Percentiles rank a stretch among this genome's conserved stretches.
Evolutionary conservation across 148 eudicot genomes (phyloP).

Genomic region (Gaultheria prostrata): DNA sequence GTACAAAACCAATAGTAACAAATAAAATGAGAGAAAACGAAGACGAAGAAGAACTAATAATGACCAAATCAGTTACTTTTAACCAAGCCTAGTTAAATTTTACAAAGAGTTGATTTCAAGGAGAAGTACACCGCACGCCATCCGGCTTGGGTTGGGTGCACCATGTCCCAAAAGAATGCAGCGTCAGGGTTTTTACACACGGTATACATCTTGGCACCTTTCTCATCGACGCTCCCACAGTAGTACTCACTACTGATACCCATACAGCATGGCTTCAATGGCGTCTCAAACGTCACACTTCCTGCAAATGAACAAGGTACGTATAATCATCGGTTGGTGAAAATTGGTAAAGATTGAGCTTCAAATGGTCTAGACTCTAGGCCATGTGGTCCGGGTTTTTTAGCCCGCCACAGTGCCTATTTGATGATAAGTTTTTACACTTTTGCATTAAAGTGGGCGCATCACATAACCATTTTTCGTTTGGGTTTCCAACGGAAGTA

Average conservation of each 20-base stretch:
- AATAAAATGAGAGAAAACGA: neutral
- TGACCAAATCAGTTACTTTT: neutral
- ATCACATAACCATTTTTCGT: too few relatives aligned
- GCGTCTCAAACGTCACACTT: conserved; percentile 42
- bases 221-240: conserved; percentile 50
- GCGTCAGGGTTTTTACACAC: conserved; percentile 50
- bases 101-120: conserved; percentile 41
- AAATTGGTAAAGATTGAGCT: neutral
- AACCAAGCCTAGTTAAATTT: conserved; percentile 10
- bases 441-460: too few relatives aligned
- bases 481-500: too few relatives aligned
- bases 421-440: too few relatives aligned
- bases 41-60: too few relatives aligned
- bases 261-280: conserved; percentile 70
- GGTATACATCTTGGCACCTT: conserved; percentile 61
- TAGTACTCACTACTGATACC: conserved; percentile 32
- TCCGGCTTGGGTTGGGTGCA: conserved; percentile 82
- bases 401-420: neutral
- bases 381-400: neutral
- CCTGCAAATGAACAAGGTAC: conserved; percentile 31
- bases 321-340: neutral
- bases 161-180: conserved; percentile 73
- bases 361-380: neutral
- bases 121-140: conserved; percentile 55
- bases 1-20: neutral